Conservation (phyloP, 176 grass and related monocot genomes). For the Sorghum bicolor region DNA sequence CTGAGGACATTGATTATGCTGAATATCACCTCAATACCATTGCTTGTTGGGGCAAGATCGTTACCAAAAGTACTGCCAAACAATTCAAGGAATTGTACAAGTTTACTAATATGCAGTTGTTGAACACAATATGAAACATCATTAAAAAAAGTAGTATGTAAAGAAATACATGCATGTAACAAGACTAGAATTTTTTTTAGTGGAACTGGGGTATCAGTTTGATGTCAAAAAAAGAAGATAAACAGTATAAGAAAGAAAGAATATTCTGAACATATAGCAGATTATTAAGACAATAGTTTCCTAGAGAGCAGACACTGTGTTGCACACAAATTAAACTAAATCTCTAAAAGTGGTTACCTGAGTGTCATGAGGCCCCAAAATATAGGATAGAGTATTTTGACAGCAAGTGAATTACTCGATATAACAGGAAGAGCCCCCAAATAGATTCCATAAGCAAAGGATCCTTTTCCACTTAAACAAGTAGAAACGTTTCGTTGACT, state of each 20-base stretch:
- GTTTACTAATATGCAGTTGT: background rate
- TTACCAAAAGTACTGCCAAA: slow-evolving; percentile 85
- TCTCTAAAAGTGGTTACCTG: slow-evolving; percentile 51
- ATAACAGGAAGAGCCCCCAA: slow-evolving; percentile 84
- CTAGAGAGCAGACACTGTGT: background rate
- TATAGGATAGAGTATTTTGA: slow-evolving; percentile 95
- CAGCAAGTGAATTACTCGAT: slow-evolving; percentile 79
- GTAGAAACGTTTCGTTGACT: slow-evolving; percentile 48
- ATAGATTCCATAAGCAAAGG: slow-evolving; percentile 83
- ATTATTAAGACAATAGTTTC: background rate
- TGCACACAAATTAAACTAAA: background rate
- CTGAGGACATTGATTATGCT: slow-evolving; percentile 82
- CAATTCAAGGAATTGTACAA: background rate
- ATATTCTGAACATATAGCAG: background rate
- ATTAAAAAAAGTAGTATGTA: background rate
- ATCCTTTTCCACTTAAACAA: slow-evolving; percentile 60
- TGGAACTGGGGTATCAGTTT: background rate
- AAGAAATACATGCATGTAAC: background rate
- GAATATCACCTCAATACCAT: slow-evolving; percentile 90
- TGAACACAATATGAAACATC: background rate
- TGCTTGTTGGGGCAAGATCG: slow-evolving; percentile 86
- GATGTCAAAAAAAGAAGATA: background rate
- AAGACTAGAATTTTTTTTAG: background rate
- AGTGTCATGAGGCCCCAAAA: slow-evolving; percentile 99
- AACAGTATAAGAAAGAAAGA: background rate